These are phyloP conservation scores for Lepidium didymum DNA, from an alignment of 345 rosid species.

Conservation along the genomic window DNA sequence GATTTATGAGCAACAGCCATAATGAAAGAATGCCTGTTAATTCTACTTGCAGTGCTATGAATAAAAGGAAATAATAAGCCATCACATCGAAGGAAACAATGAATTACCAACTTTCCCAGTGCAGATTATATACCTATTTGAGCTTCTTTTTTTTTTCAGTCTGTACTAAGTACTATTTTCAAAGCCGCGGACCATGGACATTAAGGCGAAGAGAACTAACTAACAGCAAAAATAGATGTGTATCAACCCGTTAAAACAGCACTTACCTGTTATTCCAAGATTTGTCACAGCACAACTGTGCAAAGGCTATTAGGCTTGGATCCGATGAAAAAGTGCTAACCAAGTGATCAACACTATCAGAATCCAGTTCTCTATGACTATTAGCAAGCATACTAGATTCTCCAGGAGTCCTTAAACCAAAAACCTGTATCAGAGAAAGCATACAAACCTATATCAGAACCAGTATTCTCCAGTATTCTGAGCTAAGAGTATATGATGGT, in stretches of 20 bases:
- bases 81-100: not conserved
- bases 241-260: not conserved
- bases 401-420: conserved; percentile 55
- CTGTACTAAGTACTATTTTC: not conserved
- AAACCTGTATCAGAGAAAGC: conserved; percentile 48
- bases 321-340: conserved; percentile 94
- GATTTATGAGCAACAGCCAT: not conserved
- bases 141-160: not conserved
- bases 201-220: not conserved
- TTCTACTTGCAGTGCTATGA: not conserved
- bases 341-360: conserved; percentile 73
- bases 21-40: not conserved
- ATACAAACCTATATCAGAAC: not conserved
- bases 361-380: conserved; percentile 37
- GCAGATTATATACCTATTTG: not conserved
- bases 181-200: not conserved
- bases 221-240: not conserved
- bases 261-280: conserved; percentile 77
- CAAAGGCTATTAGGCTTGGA: conserved; percentile 92
- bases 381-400: conserved; percentile 30
- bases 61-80: not conserved
- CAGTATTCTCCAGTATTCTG: conserved; percentile 8
- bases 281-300: conserved; percentile 80
- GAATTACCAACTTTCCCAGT: not conserved
- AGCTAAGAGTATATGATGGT: not conserved